Conservation (phyloP, 495 filamentous ascomycete genomes). For the Neurospora sublineolata region DNA sequence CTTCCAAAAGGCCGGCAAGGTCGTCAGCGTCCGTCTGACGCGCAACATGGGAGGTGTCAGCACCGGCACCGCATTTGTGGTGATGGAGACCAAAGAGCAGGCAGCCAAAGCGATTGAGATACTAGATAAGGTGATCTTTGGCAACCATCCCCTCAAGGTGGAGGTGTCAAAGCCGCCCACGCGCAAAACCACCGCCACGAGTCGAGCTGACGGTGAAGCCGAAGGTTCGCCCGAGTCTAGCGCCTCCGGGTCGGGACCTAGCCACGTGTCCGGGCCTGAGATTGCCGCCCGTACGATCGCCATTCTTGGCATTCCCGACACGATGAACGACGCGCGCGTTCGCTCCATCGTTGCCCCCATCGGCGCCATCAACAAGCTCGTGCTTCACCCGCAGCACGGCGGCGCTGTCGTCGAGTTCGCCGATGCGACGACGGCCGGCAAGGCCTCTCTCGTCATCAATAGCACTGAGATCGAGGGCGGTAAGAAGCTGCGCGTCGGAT, state of each 20-base stretch:
- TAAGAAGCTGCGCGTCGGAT: conserved; percentile 56
- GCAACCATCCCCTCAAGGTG: conserved; percentile 59
- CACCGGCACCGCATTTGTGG: conserved; percentile 66
- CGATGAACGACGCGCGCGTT: conserved; percentile 59
- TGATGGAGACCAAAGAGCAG: conserved; percentile 62
- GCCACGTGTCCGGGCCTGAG: conserved; percentile 10
- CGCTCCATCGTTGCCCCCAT: conserved; percentile 52
- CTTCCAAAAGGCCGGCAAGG: conserved; percentile 63
- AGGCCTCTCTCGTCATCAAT: conserved; percentile 63
- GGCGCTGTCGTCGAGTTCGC: conserved; percentile 82
- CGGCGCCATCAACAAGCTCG: conserved; percentile 50
- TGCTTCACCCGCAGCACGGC: conserved; percentile 63
- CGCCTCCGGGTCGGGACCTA: neutral
- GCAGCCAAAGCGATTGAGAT: conserved; percentile 52
- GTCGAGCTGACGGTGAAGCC: conserved; percentile 10
- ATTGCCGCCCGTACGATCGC: conserved; percentile 45
- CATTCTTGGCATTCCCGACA: conserved; percentile 58
- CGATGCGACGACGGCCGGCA: conserved; percentile 57
- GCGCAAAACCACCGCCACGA: conserved; percentile 32
- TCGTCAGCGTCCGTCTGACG: conserved; percentile 55
- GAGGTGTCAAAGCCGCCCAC: conserved; percentile 40
- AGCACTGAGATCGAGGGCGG: conserved; percentile 56
- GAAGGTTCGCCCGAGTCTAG: conserved; percentile 20
- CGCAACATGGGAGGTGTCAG: conserved; percentile 51
- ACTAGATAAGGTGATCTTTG: conserved; percentile 62